Conservation (phyloP, 768 basidiomycete species). For the Lactarius sanguifluus region DNA sequence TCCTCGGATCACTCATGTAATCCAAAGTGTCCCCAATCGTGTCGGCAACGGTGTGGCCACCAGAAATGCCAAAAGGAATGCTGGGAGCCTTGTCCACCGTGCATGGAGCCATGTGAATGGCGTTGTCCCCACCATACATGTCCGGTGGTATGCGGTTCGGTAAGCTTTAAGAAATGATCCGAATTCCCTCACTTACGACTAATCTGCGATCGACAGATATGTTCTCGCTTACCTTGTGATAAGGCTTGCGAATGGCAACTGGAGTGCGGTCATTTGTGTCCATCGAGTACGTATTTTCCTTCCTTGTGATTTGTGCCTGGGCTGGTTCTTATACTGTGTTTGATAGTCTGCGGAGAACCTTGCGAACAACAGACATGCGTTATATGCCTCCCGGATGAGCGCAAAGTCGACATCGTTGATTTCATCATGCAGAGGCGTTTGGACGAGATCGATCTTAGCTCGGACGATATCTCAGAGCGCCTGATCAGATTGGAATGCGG, state of each 20-base stretch:
- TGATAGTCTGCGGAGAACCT: conserved; percentile 42
- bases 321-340: conserved; percentile 2
- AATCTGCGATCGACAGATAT: conserved; percentile 33
- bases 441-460: conserved; percentile 32
- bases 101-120: conserved; percentile 41
- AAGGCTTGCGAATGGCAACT: conserved; percentile 35
- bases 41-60: conserved; percentile 36
- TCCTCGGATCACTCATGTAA: conserved; percentile 35
- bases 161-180: conserved; percentile 27
- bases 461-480: conserved; percentile 35
- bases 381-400: conserved; percentile 33
- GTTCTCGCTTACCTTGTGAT: conserved; percentile 42
- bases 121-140: conserved; percentile 38
- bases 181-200: neutral
- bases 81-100: conserved; percentile 37
- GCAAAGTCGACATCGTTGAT: conserved; percentile 38
- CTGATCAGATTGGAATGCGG: conserved; percentile 37
- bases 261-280: conserved; percentile 41
- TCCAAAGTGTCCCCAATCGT: conserved; percentile 32
- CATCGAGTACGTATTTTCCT: conserved; percentile 35
- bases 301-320: neutral
- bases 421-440: conserved; percentile 38
- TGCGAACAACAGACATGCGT: conserved; percentile 39
- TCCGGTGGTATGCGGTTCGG: conserved; percentile 40
- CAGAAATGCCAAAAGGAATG: conserved; percentile 35